phyloP scores from a whole-genome alignment of 2,329 filamentous ascomycete species.

The Fusarium buxicola region DNA sequence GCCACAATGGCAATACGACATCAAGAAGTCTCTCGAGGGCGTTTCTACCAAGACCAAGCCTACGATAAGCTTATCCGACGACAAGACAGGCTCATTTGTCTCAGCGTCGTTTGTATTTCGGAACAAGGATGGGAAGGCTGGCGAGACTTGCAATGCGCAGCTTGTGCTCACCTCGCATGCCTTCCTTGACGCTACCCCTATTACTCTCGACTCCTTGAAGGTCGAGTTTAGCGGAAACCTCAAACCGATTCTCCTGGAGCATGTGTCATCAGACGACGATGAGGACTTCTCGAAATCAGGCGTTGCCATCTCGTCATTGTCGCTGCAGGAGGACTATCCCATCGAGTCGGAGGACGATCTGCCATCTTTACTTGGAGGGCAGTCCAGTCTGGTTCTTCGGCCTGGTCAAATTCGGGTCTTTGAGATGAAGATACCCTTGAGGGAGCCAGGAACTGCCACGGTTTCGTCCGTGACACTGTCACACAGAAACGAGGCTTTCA shows the following conservation, averaged over 20 bases:
- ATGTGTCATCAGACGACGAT: slow-evolving; percentile 46
- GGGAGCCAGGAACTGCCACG: slow-evolving; percentile 83
- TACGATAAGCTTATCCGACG: slow-evolving; percentile 62
- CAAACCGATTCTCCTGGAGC: slow-evolving; percentile 64
- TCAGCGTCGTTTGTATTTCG: slow-evolving; percentile 68
- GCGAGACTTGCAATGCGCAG: slow-evolving; percentile 69
- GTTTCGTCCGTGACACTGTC: slow-evolving; percentile 72
- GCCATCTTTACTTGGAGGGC: slow-evolving; percentile 61
- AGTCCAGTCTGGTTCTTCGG: slow-evolving; percentile 72
- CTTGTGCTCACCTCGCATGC: slow-evolving; percentile 68
- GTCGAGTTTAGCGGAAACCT: slow-evolving; percentile 69
- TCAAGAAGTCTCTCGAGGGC: slow-evolving; percentile 67
- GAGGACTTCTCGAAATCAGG: slow-evolving; percentile 3
- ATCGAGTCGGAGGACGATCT: slow-evolving; percentile 45
- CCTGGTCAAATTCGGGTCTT: slow-evolving; percentile 77
- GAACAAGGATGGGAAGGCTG: slow-evolving; percentile 69
- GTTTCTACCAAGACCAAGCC: slow-evolving; percentile 59
- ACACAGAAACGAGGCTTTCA: slow-evolving; percentile 73
- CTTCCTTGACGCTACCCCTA: slow-evolving; percentile 61
- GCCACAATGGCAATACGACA: slow-evolving; percentile 70
- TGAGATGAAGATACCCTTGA: slow-evolving; percentile 77
- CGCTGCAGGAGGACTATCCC: slow-evolving; percentile 48
- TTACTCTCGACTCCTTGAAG: slow-evolving; percentile 63
- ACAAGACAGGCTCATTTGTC: slow-evolving; percentile 65
- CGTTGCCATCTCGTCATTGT: slow-evolving; percentile 44